A percentile compares a stretch with the other conserved stretches of the same genome.
These are phyloP conservation scores for Rutstroemia sp. DNA, from an alignment of 2,329 filamentous ascomycete genomes.

Conservation along the genomic window DNA sequence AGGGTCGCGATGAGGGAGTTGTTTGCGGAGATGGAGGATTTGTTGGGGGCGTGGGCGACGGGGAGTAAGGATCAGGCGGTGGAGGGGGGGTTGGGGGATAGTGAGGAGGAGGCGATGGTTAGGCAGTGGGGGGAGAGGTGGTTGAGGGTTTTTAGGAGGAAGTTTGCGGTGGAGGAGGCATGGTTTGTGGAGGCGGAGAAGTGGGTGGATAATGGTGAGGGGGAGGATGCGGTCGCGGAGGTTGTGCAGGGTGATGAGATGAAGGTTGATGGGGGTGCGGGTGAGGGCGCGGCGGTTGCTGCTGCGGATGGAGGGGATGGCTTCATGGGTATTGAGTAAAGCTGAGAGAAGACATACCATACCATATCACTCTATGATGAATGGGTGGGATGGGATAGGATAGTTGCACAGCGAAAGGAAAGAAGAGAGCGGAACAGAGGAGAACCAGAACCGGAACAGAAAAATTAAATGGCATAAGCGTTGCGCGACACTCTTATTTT, in stretches of 20 bases:
- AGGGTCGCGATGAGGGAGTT: conserved; percentile 68
- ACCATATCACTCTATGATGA: neutral
- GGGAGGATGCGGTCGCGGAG: conserved; percentile 4
- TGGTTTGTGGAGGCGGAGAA: conserved; percentile 38
- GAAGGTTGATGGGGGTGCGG: neutral
- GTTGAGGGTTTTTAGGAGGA: conserved; percentile 76
- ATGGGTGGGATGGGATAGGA: neutral
- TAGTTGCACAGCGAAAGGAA: too few relatives aligned
- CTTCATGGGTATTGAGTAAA: neutral
- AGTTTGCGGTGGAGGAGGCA: conserved; percentile 78
- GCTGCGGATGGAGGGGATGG: neutral
- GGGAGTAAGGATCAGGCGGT: conserved; percentile 70
- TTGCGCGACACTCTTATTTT: too few relatives aligned
- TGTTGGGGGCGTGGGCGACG: conserved; percentile 62
- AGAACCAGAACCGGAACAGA: too few relatives aligned
- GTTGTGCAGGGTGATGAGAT: neutral
- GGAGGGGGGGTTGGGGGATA: conserved; percentile 44
- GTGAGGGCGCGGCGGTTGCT: neutral
- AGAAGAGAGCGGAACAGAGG: too few relatives aligned
- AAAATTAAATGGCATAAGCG: too few relatives aligned
- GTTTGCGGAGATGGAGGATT: conserved; percentile 74
- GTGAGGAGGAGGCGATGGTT: conserved; percentile 53
- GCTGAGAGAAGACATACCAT: neutral
- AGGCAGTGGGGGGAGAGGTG: conserved; percentile 78
- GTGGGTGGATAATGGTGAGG: conserved; percentile 12